Evolutionary conservation across 805 yeast genomes (phyloP), one percentile per base, ranked within the genome.

Genomic region (Starmerella sp.): DNA sequence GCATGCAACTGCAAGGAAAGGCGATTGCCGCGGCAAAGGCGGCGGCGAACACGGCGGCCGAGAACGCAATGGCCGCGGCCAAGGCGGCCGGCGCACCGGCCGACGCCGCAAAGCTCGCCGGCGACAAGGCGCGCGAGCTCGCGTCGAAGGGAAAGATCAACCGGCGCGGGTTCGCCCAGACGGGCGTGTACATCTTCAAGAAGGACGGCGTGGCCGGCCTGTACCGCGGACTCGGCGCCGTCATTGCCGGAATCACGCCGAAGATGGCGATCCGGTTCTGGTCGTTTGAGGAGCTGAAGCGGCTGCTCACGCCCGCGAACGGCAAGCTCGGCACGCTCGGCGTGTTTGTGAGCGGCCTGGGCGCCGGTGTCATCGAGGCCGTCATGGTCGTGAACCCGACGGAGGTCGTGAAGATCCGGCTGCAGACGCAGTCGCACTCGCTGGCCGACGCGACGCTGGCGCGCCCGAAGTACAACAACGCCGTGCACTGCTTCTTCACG

Each of bases 191-290:
- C 57, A 90, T 91, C 61, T 86, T 82, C 54, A 76, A 77, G 56
- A 80, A 86, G 57, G 97, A 91, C 69, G 84, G 95, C 5, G 77
- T 87, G 58, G 74, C 87, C 53, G 91, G 96, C 5, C 77, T 91
- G 30, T 91, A 91, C 75, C 90, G 91, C 69, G 98, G 98, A 54
- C 77, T 91, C 52, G 97, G 97, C 32, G 97, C 98, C 28, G 98
- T 91, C 56, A 86, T 89, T 57, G 86, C 91, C 67, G 98, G 98
- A 56, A 91, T 91, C 66, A 95, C 91, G 52, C 98, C 98, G 55
- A 91, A 91, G 69, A 91, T 91, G 98, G 97, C 96, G 37, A 86
- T 91, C 62, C 79, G 98, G 67, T 91, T 91, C 75, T 84, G 96
- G 43, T 86, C 97, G 4, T 91, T 89, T 69, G 97, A 91, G 73